Evolutionary conservation across 1,284 basidiomycete species (phyloP), one percentile per base, ranked within the genome.

Genomic region (Meira miltonrushii): DNA sequence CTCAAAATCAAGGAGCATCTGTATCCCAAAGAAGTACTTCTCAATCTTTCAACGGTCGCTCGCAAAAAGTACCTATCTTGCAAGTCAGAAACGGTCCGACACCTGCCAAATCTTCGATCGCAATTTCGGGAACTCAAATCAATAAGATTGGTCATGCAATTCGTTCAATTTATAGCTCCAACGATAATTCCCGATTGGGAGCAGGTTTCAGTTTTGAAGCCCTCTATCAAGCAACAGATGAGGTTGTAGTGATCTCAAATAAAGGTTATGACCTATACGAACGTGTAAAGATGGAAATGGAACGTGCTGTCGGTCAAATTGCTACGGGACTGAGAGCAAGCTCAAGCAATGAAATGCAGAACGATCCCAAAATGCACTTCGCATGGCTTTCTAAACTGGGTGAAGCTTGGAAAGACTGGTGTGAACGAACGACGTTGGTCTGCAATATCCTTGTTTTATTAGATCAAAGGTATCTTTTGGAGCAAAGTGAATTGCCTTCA

Each of bases 251-350:
- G 5, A 6, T 15, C 2, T 13, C 28, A 7, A 25, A n/a, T 5
- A 2, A 53, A 17, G 43, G 54, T n/a, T 6, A n/a, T 13, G 40
- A 55, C 17, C 62, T 74, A 1, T 74, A 71, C 60, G 68, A 71
- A 37, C 48, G 60, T 12, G 54, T 72, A 56, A 69, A 66, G 70
- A 67, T 71, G 54, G 72, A 71, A 28, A 50, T 71, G 17, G 70
- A 74, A 57, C 57, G 71, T 4, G 68, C 66, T 3, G 65, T 61
- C 10, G 65, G 68, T 19, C 57, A 55, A 23, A 52, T 59, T 13
- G 66, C 66, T 7, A 25, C 46, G 15, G 13, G 56, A 13, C 57
- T 74, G 13, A 49, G 61, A 15, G 59, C 61, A 5, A 64, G 57
- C 1, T 53, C 66, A 19, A 53, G 54, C 56, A 56, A 64, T 25